Base-by-base conservation (phyloP, 768 basidiomycete genomes). In the Kwoniella sp. region DNA sequence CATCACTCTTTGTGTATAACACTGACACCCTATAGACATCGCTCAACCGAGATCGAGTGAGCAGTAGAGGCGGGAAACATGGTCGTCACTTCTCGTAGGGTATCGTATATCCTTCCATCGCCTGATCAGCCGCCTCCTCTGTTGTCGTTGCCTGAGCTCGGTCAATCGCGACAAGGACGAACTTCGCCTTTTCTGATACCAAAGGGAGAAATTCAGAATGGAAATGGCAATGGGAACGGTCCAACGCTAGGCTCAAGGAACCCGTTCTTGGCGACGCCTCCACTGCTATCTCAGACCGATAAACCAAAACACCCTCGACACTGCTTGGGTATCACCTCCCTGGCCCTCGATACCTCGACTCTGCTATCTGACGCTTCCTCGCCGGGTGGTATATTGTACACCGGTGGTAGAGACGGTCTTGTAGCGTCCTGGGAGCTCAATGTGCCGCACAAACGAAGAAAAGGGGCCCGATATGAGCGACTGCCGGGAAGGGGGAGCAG, bases 361-460 rank as follows among this genome's bases (percentile, higher is more conserved):
- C 85, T 86, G 53, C 84, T 96, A 7, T 76, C 85, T n/a, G 89
- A 89, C 4, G 83, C 83, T n/a, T 41, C 58, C 2, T 64, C 79
- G 4, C 93, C 93, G 0, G 87, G 91, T 69, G 93, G 93, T 4
- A 93, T 96, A 47, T 82, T 96, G 1, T 96, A 96, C 77, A 88
- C 91, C 1, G 93, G 89, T 28, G 93, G 92, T 25, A 84, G 93
- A 63, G 93, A 96, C 82, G 93, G 93, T 0, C 83, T 92, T 48
- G 84, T 95, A 52, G 88, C 93, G 41, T 87, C 89, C 9, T 94
- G 92, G 91, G 93, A 96, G 75, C 84, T 94, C 26, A 86, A 85
- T 3, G 82, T 92, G 11, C 82, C 86, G 9, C 87, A 88, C 85
- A 86, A 82, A 72, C 80, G 83, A 38, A 80, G 87, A 37, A 78